A percentile compares a stretch with the other conserved stretches of the same genome.
Evolutionary conservation across 495 filamentous ascomycete genomes (phyloP).

Genomic region (Thermochaetoides thermophila): DNA sequence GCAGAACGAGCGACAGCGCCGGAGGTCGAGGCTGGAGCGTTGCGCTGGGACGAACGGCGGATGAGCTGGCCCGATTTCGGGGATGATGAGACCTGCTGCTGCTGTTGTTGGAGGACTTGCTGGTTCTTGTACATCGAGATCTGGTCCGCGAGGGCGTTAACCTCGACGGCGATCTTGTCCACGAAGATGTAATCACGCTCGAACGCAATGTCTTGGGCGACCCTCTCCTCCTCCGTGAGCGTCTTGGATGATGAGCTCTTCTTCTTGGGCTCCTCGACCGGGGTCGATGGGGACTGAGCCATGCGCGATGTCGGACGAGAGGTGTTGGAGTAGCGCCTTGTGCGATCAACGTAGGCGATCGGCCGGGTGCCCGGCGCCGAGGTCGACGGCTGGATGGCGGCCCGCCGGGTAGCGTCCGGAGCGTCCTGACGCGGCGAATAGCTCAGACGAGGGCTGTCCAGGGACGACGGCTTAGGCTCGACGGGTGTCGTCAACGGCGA

Average conservation of each 20-base stretch:
- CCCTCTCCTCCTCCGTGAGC: slow-evolving; percentile 49
- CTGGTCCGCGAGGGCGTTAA: slow-evolving; percentile 94
- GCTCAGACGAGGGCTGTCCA: slow-evolving; percentile 12
- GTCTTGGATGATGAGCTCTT: slow-evolving; percentile 20
- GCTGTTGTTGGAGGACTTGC: too few species aligned
- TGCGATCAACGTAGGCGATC: slow-evolving; percentile 19
- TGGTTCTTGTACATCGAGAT: slow-evolving; percentile 70
- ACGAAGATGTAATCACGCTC: slow-evolving; percentile 91
- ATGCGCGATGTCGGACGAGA: slow-evolving; percentile 16
- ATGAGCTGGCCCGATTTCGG: slow-evolving; percentile 32
- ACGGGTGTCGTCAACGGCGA: slow-evolving; percentile 25
- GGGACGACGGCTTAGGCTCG: slow-evolving; percentile 19
- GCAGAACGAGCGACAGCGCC: slow-evolving; percentile 40
- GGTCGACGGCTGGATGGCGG: slow-evolving; percentile 21
- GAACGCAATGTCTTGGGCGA: slow-evolving; percentile 76
- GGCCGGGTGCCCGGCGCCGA: slow-evolving; percentile 25
- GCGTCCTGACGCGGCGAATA: slow-evolving; percentile 25
- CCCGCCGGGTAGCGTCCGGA: slow-evolving; percentile 27
- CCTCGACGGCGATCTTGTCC: slow-evolving; percentile 86
- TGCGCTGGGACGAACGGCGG: slow-evolving; percentile 49
- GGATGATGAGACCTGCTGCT: slow-evolving; percentile 32
- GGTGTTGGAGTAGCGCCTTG: slow-evolving; percentile 23
- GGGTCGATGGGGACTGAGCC: slow-evolving; percentile 7
- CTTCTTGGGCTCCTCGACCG: slow-evolving; percentile 3
- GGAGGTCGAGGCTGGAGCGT: slow-evolving; percentile 39